Percentiles rank a stretch among this genome's conserved stretches.
These are phyloP conservation scores for Xenosphaeropsis pyriputrescens DNA, from an alignment of 2,329 filamentous ascomycete genomes.

Conservation along the genomic window DNA sequence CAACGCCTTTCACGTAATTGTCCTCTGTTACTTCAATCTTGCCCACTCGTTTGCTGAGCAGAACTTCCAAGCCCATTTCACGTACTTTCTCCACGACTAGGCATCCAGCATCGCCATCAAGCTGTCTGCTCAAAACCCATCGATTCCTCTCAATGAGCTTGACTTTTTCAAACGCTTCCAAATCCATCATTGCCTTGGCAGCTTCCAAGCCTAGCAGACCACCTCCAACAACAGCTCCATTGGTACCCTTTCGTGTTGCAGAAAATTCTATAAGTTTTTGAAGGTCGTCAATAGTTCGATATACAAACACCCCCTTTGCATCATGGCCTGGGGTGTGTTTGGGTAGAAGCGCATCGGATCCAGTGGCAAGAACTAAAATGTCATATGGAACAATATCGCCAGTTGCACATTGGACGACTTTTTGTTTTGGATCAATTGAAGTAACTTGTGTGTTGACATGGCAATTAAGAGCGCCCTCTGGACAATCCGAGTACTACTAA, in stretches of 20 bases:
- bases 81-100: slow-evolving; percentile 75
- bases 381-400: slow-evolving; percentile 62
- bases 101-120: slow-evolving; percentile 66
- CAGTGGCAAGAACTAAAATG: slow-evolving; percentile 70
- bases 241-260: slow-evolving; percentile 46
- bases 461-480: slow-evolving; percentile 55
- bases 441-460: slow-evolving; percentile 63
- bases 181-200: slow-evolving; percentile 81
- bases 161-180: slow-evolving; percentile 59
- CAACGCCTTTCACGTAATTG: slow-evolving; percentile 57
- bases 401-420: slow-evolving; percentile 55
- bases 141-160: slow-evolving; percentile 68
- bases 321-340: slow-evolving; percentile 60
- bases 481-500: slow-evolving; percentile 13
- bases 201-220: slow-evolving; percentile 78
- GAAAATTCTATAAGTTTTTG: slow-evolving; percentile 64
- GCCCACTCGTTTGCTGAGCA: slow-evolving; percentile 63
- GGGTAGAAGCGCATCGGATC: slow-evolving; percentile 64
- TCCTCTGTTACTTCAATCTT: slow-evolving; percentile 52
- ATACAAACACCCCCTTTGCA: slow-evolving; percentile 76
- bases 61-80: slow-evolving; percentile 64
- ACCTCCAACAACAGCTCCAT: slow-evolving; percentile 68
- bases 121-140: slow-evolving; percentile 71
- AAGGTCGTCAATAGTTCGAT: slow-evolving; percentile 73
- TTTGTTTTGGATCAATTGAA: slow-evolving; percentile 46